Evolutionary conservation across 768 basidiomycete genomes (phyloP).

Genomic region (Kwoniella sp.): DNA sequence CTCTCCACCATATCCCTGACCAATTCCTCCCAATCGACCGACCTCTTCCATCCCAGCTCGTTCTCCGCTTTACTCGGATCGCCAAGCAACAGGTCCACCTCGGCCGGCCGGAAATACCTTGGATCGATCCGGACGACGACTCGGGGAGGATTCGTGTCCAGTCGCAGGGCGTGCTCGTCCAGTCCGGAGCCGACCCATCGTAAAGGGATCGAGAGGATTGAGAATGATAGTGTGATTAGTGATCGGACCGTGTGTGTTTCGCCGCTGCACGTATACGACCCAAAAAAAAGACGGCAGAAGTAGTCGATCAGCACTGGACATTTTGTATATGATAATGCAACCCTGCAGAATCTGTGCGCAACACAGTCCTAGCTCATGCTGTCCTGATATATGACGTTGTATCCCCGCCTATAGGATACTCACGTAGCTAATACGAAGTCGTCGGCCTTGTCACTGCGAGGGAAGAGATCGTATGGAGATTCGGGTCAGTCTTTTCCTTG

Average conservation of each 20-base stretch:
- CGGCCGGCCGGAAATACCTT: conserved; percentile 89
- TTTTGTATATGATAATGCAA: background rate
- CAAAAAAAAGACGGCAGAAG: conserved; percentile 1
- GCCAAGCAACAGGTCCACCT: conserved; percentile 90
- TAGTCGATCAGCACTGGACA: background rate
- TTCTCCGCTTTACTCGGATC: conserved; percentile 89
- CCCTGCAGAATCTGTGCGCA: too few species aligned
- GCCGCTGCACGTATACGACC: conserved; percentile 56
- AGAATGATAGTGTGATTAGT: conserved; percentile 86
- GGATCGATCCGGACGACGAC: conserved; percentile 78
- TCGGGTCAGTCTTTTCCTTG: too few species aligned
- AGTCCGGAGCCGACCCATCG: conserved; percentile 44
- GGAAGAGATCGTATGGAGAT: too few species aligned
- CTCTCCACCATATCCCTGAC: conserved; percentile 84
- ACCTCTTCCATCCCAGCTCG: conserved; percentile 85
- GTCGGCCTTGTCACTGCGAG: conserved; percentile 62
- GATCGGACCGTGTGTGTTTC: conserved; percentile 95
- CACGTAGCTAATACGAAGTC: conserved; percentile 64
- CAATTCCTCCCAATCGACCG: conserved; percentile 77
- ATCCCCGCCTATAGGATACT: too few species aligned
- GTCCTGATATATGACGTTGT: too few species aligned
- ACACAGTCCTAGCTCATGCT: too few species aligned
- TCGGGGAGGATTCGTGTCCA: conserved; percentile 35
- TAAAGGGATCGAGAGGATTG: conserved; percentile 67
- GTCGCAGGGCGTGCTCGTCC: conserved; percentile 51